Base-by-base conservation (phyloP, 768 basidiomycete species). In the Boletales sp. region DNA sequence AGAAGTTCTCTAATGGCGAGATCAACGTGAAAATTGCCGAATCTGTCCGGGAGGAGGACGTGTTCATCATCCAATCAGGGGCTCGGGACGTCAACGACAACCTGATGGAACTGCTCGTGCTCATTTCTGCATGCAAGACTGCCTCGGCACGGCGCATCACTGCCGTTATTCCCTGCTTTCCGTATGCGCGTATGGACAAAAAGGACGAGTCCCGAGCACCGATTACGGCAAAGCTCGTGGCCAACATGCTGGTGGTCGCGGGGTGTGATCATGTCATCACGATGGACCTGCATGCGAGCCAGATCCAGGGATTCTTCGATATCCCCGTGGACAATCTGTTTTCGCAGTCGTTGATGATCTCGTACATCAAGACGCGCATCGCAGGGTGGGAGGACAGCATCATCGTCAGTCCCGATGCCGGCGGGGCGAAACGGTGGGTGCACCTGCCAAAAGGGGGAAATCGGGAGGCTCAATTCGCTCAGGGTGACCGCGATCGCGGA, bases 261-360 rank as follows among this genome's bases (percentile, higher is more conserved):
- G 95, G 95, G 19, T 97, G 94, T 65, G 95, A 98, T 71, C 95
- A 98, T 65, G 87, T 99, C 62, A 97, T 99, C 59, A 97, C 95
- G n/a, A 95, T 98, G 88, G 94, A 98, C 68, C 74, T 98, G 44
- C 95, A 97, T 64, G 94, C 95, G 37, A 89, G 88, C 61, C 95
- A 98, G 73, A 98, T 97, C 52, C 95, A 98, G 66, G 95, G 95
- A 8, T 98, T 98, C 76, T 98, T 98, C 68, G 94, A 97, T 68
- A 92, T 98, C 57, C 95, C 95, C 9, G 94, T 97, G 24, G 95
- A 98, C 73, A 98, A 98, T 68, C 77, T 98, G 40, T 98, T 87
- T 73, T 94, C 91, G 34, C 95, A 99, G 67, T 93, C 97, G 2
- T 75, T 94, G 52, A 95, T 97, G 89, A 77, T 97, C 55, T 76